These are phyloP conservation scores for Boletales sp. DNA, from an alignment of 768 basidiomycete species.

Conservation along the genomic window DNA sequence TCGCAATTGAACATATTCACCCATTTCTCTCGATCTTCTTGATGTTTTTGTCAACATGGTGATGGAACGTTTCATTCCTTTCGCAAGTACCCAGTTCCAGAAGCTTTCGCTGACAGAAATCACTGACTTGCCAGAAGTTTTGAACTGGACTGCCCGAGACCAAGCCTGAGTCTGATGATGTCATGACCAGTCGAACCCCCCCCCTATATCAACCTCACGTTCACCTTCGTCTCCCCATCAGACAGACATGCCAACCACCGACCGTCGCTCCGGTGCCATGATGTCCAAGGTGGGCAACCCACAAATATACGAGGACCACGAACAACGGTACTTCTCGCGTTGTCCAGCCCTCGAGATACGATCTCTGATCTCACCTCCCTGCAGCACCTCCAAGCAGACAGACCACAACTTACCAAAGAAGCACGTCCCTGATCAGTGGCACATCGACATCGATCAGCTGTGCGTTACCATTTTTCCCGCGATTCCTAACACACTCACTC, in stretches of 20 bases:
- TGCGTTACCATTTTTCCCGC: neutral
- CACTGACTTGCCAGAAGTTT: neutral
- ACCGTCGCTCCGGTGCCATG: constrained; percentile 37
- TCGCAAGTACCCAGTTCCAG: too few relatives aligned
- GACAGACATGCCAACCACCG: constrained; percentile 14
- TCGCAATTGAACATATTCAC: too few relatives aligned
- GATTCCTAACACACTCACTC: neutral
- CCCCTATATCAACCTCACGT: neutral
- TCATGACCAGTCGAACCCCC: constrained; percentile 1
- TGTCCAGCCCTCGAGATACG: neutral
- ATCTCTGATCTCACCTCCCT: neutral
- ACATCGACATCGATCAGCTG: constrained; percentile 34
- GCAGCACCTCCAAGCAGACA: constrained; percentile 22
- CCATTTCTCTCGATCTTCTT: too few relatives aligned
- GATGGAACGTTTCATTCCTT: too few relatives aligned
- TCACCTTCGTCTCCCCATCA: neutral
- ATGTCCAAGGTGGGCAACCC: constrained; percentile 49
- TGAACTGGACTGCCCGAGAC: neutral
- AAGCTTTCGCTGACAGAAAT: too few relatives aligned
- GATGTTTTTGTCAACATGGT: too few relatives aligned
- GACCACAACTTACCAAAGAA: constrained; percentile 23
- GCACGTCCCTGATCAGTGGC: constrained; percentile 32
- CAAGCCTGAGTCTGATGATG: constrained; percentile 8
- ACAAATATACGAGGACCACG: constrained; percentile 45
- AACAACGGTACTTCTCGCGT: constrained; percentile 40